A percentile compares a stretch with the other conserved stretches of the same genome.
These are phyloP conservation scores for Pulveroboletus sp. DNA, from an alignment of 768 basidiomycete species.

Conservation along the genomic window DNA sequence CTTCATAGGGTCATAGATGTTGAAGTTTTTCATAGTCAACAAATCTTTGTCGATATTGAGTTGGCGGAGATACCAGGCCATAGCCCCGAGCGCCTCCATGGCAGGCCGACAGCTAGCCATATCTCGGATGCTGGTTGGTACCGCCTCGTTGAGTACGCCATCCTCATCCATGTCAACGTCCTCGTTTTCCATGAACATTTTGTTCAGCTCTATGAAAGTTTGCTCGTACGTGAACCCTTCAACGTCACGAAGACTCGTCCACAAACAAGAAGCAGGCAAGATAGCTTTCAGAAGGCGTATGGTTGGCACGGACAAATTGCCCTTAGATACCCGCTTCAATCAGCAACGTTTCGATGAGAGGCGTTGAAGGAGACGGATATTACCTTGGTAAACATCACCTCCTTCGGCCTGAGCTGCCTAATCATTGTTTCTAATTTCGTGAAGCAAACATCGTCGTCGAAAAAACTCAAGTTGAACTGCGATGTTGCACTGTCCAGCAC, in stretches of 20 bases:
- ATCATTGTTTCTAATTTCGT: conserved; percentile 93
- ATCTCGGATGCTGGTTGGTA: conserved; percentile 73
- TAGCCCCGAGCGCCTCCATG: conserved; percentile 83
- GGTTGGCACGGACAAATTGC: conserved; percentile 81
- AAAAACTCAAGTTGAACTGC: conserved; percentile 86
- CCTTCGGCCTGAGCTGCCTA: conserved; percentile 87
- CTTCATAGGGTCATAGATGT: conserved; percentile 94
- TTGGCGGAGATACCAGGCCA: conserved; percentile 93
- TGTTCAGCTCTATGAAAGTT: conserved; percentile 65
- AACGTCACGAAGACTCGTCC: conserved; percentile 80
- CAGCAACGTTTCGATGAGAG: neutral
- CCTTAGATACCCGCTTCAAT: conserved; percentile 43
- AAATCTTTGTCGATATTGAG: conserved; percentile 97
- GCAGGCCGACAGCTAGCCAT: conserved; percentile 66
- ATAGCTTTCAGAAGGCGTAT: conserved; percentile 78
- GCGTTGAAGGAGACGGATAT: neutral
- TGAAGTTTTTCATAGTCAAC: conserved; percentile 95
- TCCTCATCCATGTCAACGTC: conserved; percentile 50
- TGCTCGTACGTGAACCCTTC: conserved; percentile 82
- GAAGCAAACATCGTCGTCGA: conserved; percentile 89
- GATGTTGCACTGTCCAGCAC: conserved; percentile 94
- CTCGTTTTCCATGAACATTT: conserved; percentile 53
- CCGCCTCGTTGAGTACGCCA: conserved; percentile 27
- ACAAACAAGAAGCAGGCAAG: conserved; percentile 77
- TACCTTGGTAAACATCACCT: conserved; percentile 89